Base-by-base conservation (phyloP, 2,329 filamentous ascomycete species). In the Penicillium sp. region DNA sequence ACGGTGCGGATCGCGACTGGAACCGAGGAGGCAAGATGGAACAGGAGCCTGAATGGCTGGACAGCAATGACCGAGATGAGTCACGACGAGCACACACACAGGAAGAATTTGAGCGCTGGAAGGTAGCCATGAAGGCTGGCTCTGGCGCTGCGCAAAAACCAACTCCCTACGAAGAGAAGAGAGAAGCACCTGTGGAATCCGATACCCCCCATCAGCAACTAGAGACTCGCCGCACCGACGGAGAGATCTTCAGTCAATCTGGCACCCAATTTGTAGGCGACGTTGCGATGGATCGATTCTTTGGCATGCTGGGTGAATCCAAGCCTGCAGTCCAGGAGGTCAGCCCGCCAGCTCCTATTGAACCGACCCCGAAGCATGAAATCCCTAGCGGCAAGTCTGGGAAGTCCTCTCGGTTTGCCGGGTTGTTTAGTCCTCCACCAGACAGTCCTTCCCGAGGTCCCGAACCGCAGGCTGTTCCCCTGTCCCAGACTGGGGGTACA, bases 81-180 rank as follows among this genome's bases (percentile, higher is more conserved):
- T 86, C 88, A 66, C 79, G 84, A 35, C 85, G 89, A 66, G 84
- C 82, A 5, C 90, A 91, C 66, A 96, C 92, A 1, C 88, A 91
- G 68, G 92, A 96, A 69, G 93, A 97, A 64, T 96, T 97, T 73
- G 89, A 96, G 76, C 90, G 90, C 64, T 97, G 93, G 86, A 96
- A 96, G 82, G 91, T 96, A 66, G 84, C 83, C 62, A 96, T 96
- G 91, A 93, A 90, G 74, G 87, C 86, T 39, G 83, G 85, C 60
- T 85, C 74, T 52, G 62, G 61, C n/a, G 46, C 57, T 50, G 62
- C 68, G n/a, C 63, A 66, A 27, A 61, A 63, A 44, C 54, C 68
- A 37, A 64, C 76, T 48, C 61, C 73, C 31, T 68, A 75, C 10
- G 74, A 74, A 49, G 76, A 81, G 56, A 80, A 80, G 66, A 80